These are phyloP conservation scores for Pezicula rhizophila DNA, from an alignment of 2,329 filamentous ascomycete species.

Conservation along the genomic window DNA sequence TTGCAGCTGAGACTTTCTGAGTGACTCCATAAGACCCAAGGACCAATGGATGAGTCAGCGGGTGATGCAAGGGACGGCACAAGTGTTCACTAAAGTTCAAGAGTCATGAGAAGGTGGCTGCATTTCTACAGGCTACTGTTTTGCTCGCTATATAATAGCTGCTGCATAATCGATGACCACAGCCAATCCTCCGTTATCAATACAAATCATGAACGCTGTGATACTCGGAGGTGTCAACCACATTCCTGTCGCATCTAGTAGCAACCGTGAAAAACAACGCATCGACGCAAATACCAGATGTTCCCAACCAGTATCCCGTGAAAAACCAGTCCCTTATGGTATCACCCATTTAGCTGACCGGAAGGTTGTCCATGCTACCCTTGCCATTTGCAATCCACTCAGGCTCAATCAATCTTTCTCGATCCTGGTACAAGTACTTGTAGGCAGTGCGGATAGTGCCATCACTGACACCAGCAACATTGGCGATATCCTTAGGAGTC, in stretches of 20 bases:
- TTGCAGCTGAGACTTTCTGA: too few species aligned
- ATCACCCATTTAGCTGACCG: slow-evolving; percentile 33
- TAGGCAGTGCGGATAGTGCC: slow-evolving; percentile 96
- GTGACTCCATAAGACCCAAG: too few species aligned
- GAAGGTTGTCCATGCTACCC: slow-evolving; percentile 66
- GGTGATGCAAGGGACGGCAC: too few species aligned
- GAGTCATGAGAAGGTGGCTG: too few species aligned
- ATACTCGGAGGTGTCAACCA: not conserved
- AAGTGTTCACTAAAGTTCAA: too few species aligned
- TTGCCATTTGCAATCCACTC: slow-evolving; percentile 69
- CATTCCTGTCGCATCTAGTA: not conserved
- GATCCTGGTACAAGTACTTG: slow-evolving; percentile 73
- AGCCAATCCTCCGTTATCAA: too few species aligned
- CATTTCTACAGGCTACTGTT: too few species aligned
- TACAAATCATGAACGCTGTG: too few species aligned
- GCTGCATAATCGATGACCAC: too few species aligned
- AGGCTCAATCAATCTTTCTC: slow-evolving; percentile 67
- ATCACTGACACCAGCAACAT: slow-evolving; percentile 84
- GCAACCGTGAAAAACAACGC: not conserved
- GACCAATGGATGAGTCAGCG: too few species aligned
- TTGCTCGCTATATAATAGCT: too few species aligned
- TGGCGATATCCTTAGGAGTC: slow-evolving; percentile 79
- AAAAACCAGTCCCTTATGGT: slow-evolving; percentile 10
- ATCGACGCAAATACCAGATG: not conserved
- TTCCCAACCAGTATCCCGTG: not conserved